Conservation (phyloP, 2,329 filamentous ascomycete species). For the Trichophyton schoenleinii region DNA sequence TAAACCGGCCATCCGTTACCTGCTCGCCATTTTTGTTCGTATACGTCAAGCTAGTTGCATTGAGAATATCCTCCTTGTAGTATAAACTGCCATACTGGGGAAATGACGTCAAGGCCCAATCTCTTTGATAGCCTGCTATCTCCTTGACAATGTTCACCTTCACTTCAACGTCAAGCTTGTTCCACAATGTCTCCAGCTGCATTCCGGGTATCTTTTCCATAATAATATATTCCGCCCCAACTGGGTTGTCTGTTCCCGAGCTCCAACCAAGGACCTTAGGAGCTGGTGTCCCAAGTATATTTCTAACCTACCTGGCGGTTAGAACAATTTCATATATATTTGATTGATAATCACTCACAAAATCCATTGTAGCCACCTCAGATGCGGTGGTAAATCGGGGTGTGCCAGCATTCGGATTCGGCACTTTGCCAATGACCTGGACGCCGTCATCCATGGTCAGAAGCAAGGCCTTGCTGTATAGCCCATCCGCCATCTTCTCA, state of each 20-base stretch:
- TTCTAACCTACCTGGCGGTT: not conserved
- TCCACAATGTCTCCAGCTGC: constrained; percentile 14
- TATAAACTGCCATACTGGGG: constrained; percentile 15
- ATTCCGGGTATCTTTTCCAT: constrained; percentile 15
- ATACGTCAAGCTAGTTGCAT: constrained; percentile 15
- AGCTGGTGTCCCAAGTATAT: not conserved
- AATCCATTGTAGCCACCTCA: constrained; percentile 18
- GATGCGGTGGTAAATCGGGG: constrained; percentile 16
- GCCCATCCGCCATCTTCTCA: constrained; percentile 17
- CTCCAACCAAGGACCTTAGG: constrained; percentile 14
- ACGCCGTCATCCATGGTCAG: constrained; percentile 19
- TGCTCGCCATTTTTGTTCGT: constrained; percentile 14
- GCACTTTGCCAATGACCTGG: constrained; percentile 16
- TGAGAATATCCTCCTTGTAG: constrained; percentile 15
- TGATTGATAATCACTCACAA: constrained; percentile 7
- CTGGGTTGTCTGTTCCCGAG: constrained; percentile 10
- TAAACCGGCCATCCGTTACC: constrained; percentile 15
- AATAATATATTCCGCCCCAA: constrained; percentile 16
- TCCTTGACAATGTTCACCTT: constrained; percentile 14
- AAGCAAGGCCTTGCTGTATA: constrained; percentile 17
- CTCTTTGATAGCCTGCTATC: constrained; percentile 15
- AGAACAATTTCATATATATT: not conserved
- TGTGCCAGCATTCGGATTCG: constrained; percentile 14
- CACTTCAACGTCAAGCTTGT: constrained; percentile 11
- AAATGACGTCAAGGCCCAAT: constrained; percentile 17